Evolutionary conservation across 1,284 basidiomycete genomes (phyloP), one percentile per base, ranked within the genome.

Genomic region (Leccinum ponderosum): DNA sequence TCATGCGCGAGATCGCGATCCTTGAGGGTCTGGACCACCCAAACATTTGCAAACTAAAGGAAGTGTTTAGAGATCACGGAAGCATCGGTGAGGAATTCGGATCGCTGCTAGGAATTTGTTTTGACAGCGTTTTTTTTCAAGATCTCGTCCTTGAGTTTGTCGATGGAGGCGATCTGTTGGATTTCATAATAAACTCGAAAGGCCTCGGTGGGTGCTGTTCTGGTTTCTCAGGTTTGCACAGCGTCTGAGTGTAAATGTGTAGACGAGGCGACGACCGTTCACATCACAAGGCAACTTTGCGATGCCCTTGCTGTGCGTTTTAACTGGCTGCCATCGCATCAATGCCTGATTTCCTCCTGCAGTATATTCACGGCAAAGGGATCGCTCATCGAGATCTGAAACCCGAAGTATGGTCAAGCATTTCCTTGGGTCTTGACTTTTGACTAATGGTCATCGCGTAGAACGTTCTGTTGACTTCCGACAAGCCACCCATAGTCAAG

Each of bases 361-460:
- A 91, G 87, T 94, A 93, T 70, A 86, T 93, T 48, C 93, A 94
- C 68, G 78, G 76, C 22, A 78, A 84, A 68, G 87, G 86, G 25
- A 86, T 98, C 53, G 86, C 93, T 0, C 95, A 97, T 76, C 90
- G 95, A 37, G 95, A 97, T 76, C 78, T 98, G 52, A 97, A 97
- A 75, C 95, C 95, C 1, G 95, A 97, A 77, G 83, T 89, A 71
- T 48, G 67, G 71, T 55, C 31, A 47, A 51, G 25, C 6, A 15
- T 42, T 53, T 33, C 5, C 29, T 6, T 2, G 54, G 27, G 8
- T 50, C n/a, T 25, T 25, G 35, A 37, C 7, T 12, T 47, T 54
- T 56, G 15, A 55, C 57, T 63, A 14, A 62, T 59, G 47, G 57
- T 25, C 14, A 42, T 56, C 11, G 17, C 55, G 33, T 59, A 87